Base-by-base conservation (phyloP, 352 stramenopile genomes). In the Pythium phragmiticola region DNA sequence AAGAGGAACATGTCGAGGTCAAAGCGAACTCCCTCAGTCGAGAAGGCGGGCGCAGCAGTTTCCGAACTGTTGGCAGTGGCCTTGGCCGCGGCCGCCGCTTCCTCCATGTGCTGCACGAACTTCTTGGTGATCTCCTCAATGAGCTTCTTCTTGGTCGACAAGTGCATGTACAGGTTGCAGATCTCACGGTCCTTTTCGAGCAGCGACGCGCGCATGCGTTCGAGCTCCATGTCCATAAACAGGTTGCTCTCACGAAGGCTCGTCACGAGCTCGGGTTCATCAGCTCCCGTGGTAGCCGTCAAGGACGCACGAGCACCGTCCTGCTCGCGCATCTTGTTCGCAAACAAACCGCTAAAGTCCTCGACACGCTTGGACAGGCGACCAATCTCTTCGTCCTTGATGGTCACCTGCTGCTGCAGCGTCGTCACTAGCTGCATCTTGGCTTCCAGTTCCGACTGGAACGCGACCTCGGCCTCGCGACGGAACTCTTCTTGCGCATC, bases 151-250 rank as follows among this genome's bases (percentile, higher is more conserved):
- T 93, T 90, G 19, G 80, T 90, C 34, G 82, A 90, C 60, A 93
- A 54, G 60, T 90, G 76, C 72, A 90, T 82, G 45, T 93, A 88
- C 11, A 93, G 63, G 48, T 80, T 74, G 67, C 84, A 93, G 39
- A 93, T 91, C 67, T 93, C 82, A n/a, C 80, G 78, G 33, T 93
- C 82, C 63, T 91, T 93, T 57, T 90, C 84, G 56, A 82, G 72
- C 28, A 92, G 63, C 17, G 73, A 69, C 16, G 60, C 65, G n/a
- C 69, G 69, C 37, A 92, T 74, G 28, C 73, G 60, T 46, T 75
- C 68, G 34, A 89, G 65, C 43, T 89, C 77, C 43, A 74, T 73
- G 54, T 80, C 70, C 66, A 66, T 53, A 43, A 70, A 63, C 59
- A 71, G 41, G 36, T 75, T 71, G 58, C 63, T 68, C 26, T 74